Evolutionary conservation across 768 basidiomycete genomes (phyloP).

Genomic region (Pleurotus citrinopileatus): DNA sequence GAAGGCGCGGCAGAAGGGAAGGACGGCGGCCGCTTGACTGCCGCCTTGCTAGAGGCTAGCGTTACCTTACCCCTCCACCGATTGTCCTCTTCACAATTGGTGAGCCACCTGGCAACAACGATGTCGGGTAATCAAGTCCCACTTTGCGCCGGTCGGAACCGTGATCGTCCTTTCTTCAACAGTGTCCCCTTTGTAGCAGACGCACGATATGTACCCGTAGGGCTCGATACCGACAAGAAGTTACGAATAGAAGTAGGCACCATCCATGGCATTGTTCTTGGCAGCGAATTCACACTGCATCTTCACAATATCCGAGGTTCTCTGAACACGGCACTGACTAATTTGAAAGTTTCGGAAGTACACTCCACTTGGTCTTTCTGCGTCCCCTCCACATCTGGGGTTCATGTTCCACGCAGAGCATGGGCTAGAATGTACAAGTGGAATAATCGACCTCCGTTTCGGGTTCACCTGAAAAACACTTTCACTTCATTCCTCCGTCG

Average conservation of each 20-base stretch:
- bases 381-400: constrained; percentile 32
- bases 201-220: constrained; percentile 42
- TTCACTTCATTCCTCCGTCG: constrained; percentile 40
- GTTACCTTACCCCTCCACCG: constrained; percentile 48
- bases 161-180: constrained; percentile 50
- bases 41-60: constrained; percentile 46
- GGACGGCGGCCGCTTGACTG: constrained; percentile 61
- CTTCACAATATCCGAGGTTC: constrained; percentile 60
- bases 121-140: constrained; percentile 45
- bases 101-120: constrained; percentile 36
- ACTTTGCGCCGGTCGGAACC: constrained; percentile 46
- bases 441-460: constrained; percentile 57
- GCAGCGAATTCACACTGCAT: constrained; percentile 61
- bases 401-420: constrained; percentile 31
- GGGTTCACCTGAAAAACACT: constrained; percentile 48
- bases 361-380: constrained; percentile 59
- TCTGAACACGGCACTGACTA: constrained; percentile 50
- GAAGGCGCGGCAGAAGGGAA: constrained; percentile 60
- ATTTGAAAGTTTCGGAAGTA: constrained; percentile 48
- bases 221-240: constrained; percentile 30
- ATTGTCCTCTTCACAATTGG: constrained; percentile 46
- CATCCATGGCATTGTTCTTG: constrained; percentile 62
- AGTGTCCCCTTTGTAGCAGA: constrained; percentile 55
- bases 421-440: constrained; percentile 51
- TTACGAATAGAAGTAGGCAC: constrained; percentile 56